Evolutionary conservation across 2,329 filamentous ascomycete genomes (phyloP).

Genomic region (Xylogone sp.): DNA sequence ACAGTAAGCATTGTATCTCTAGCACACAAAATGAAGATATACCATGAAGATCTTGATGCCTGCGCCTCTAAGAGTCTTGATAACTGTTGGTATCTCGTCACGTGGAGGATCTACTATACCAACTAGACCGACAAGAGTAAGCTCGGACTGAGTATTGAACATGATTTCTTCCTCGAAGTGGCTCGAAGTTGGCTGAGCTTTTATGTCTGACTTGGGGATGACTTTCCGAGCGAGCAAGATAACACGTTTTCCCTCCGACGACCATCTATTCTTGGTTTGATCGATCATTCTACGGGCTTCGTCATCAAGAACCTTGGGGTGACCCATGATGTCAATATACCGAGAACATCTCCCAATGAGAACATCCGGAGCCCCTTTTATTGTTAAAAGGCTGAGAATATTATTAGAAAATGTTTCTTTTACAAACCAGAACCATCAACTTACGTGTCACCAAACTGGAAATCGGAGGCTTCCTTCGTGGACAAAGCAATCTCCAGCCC

Average conservation of each 20-base stretch:
- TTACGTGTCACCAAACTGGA: conserved; percentile 22
- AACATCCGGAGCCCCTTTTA: conserved; percentile 76
- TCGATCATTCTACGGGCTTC: conserved; percentile 45
- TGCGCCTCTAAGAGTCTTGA: conserved; percentile 61
- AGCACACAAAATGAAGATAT: conserved; percentile 4
- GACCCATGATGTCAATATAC: conserved; percentile 53
- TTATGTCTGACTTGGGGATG: conserved; percentile 38
- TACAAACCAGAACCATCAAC: conserved; percentile 3
- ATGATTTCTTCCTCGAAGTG: conserved; percentile 56
- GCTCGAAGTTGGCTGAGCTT: conserved; percentile 37
- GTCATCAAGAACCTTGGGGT: conserved; percentile 44
- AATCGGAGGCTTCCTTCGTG: conserved; percentile 22
- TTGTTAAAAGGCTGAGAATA: conserved; percentile 51
- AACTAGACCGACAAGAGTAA: conserved; percentile 53
- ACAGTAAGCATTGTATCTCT: conserved; percentile 1
- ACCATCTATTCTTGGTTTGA: conserved; percentile 63
- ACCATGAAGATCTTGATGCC: conserved; percentile 78
- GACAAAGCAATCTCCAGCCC: conserved; percentile 36
- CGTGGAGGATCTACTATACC: conserved; percentile 58
- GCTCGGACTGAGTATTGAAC: conserved; percentile 42
- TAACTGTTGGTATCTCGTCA: conserved; percentile 54
- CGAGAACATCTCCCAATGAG: conserved; percentile 60
- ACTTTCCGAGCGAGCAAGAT: conserved; percentile 62
- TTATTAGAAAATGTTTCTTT: conserved; percentile 7
- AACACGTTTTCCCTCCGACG: conserved; percentile 63